These are phyloP conservation scores for Herpetomonas muscarum DNA, from an alignment of 208 protist genomes.

Conservation along the genomic window DNA sequence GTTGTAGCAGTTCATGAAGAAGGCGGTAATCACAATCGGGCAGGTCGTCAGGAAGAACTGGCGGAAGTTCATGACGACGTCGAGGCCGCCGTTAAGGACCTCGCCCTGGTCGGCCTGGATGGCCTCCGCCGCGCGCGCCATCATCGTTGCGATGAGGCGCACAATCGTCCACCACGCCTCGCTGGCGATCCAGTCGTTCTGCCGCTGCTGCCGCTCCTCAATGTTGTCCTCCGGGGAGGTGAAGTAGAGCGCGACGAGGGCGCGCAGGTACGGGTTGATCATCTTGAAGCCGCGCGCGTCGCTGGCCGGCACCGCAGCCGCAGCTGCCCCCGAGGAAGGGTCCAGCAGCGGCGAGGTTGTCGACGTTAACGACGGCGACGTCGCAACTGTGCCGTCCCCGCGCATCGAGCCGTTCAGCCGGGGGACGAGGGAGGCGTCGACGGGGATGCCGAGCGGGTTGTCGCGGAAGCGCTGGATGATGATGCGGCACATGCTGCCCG, in stretches of 20 bases:
- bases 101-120: conserved; percentile 10
- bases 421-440: conserved; percentile 2
- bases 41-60: conserved; percentile 46
- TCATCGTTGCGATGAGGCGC: conserved; percentile 21
- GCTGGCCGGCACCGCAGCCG: conserved; percentile 1
- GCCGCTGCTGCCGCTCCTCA: conserved; percentile 30
- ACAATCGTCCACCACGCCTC: conserved; percentile 44
- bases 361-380: background rate
- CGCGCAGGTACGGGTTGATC: conserved; percentile 54
- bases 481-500: conserved; percentile 29
- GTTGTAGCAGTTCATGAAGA: conserved; percentile 62
- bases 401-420: no score
- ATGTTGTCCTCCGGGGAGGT: conserved; percentile 41
- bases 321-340: background rate
- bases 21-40: conserved; percentile 36
- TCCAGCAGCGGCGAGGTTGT: background rate
- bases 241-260: conserved; percentile 62
- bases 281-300: conserved; percentile 33
- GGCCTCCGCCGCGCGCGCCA: conserved; percentile 16
- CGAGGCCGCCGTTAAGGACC: conserved; percentile 38
- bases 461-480: conserved; percentile 19
- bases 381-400: no score
- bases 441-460: background rate
- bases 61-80: conserved; percentile 35
- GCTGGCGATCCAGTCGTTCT: conserved; percentile 52